Percentiles rank a stretch among this genome's conserved stretches.
phyloP scores from a whole-genome alignment of 768 basidiomycete species.

The Astraeus odoratus region DNA sequence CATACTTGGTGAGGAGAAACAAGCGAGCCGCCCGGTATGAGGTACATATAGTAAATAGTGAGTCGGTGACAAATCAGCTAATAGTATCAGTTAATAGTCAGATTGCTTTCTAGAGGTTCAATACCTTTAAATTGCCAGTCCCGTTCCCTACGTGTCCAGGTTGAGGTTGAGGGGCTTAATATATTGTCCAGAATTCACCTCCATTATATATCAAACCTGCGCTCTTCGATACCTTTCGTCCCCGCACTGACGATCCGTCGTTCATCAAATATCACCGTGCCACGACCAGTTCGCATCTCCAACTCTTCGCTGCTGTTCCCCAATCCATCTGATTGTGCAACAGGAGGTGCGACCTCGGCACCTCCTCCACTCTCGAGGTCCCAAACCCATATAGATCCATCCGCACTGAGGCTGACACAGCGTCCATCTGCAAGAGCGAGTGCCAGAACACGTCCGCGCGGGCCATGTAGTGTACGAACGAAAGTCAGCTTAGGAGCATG shows the following conservation, averaged over 20 bases:
- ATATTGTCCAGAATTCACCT: neutral
- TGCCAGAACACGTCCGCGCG: constrained; percentile 55
- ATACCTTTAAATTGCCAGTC: no score
- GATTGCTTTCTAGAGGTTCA: no score
- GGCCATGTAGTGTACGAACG: constrained; percentile 66
- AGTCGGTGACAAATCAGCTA: no score
- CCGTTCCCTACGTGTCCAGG: neutral
- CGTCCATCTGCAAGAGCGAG: constrained; percentile 76
- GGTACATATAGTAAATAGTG: no score
- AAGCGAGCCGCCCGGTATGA: no score
- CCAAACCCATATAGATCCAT: constrained; percentile 82
- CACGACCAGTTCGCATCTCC: constrained; percentile 16
- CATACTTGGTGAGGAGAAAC: no score
- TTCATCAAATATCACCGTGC: constrained; percentile 66
- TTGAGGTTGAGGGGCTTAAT: no score
- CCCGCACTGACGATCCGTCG: constrained; percentile 54
- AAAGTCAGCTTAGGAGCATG: constrained; percentile 62
- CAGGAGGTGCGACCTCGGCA: constrained; percentile 34
- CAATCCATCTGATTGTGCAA: constrained; percentile 2
- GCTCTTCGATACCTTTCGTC: constrained; percentile 25
- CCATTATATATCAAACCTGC: constrained; percentile 28
- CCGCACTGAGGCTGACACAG: constrained; percentile 65
- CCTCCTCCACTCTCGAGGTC: constrained; percentile 58
- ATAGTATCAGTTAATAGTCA: no score
- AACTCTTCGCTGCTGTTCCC: neutral